phyloP scores from a whole-genome alignment of 1,139 yeast species.

The Starmera stellimalicola region DNA sequence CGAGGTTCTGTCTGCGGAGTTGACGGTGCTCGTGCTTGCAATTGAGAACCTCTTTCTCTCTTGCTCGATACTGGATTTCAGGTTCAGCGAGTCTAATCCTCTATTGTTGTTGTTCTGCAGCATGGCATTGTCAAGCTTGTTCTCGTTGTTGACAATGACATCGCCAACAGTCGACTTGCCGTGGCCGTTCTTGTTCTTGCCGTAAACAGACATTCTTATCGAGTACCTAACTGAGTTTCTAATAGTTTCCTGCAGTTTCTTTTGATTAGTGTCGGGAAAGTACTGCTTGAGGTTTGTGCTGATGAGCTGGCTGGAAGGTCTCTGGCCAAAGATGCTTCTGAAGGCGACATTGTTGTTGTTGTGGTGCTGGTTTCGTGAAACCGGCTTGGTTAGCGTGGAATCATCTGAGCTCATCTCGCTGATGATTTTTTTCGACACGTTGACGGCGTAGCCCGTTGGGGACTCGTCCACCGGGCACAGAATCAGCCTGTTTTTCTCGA shows the following conservation, averaged over 20 bases:
- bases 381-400: neutral
- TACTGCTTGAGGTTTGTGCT: slow-evolving; percentile 85
- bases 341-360: slow-evolving; percentile 18
- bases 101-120: slow-evolving; percentile 10
- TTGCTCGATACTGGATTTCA: slow-evolving; percentile 16
- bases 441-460: slow-evolving; percentile 63
- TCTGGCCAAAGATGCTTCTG: slow-evolving; percentile 68
- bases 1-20: slow-evolving; percentile 36
- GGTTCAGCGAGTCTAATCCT: slow-evolving; percentile 19
- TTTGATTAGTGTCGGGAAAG: slow-evolving; percentile 76
- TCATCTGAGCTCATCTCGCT: slow-evolving; percentile 1
- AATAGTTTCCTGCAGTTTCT: slow-evolving; percentile 69
- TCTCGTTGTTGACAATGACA: slow-evolving; percentile 48
- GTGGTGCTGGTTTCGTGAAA: slow-evolving; percentile 2
- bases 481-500: slow-evolving; percentile 66
- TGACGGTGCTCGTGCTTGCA: slow-evolving; percentile 24
- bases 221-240: slow-evolving; percentile 77
- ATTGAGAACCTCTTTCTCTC: slow-evolving; percentile 26
- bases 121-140: slow-evolving; percentile 52
- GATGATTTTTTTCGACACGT: slow-evolving; percentile 42
- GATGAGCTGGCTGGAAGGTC: slow-evolving; percentile 91
- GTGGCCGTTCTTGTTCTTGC: slow-evolving; percentile 14
- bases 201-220: slow-evolving; percentile 37
- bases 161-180: slow-evolving; percentile 55
- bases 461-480: slow-evolving; percentile 54